A percentile compares a stretch with the other conserved stretches of the same genome.
Conservation (phyloP, 805 yeast genomes). For the Sugiyamaella valdiviana region DNA sequence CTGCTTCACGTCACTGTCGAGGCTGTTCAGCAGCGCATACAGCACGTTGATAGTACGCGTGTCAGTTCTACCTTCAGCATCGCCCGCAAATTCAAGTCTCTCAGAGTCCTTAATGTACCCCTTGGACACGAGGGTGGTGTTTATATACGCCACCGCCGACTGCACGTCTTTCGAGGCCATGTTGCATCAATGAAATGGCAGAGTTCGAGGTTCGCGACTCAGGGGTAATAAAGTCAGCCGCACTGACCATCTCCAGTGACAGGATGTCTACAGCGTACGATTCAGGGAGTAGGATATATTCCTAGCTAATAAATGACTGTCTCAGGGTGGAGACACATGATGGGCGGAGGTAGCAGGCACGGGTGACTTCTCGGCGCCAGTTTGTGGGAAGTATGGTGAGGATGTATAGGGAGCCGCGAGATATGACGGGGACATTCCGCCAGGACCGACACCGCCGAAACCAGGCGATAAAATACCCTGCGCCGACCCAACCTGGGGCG, state of each 20-base stretch:
- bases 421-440: background rate
- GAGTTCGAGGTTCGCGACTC: background rate
- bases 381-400: background rate
- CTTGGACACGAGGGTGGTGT: conserved; percentile 20
- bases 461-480: too few relatives aligned
- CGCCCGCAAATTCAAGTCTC: conserved; percentile 13
- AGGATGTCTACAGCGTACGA: background rate
- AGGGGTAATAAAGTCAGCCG: background rate
- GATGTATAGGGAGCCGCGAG: background rate
- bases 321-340: background rate
- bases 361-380: background rate
- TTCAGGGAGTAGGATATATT: background rate
- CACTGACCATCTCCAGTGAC: background rate
- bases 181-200: background rate
- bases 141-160: conserved; percentile 21
- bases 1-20: conserved; percentile 15
- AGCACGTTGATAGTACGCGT: conserved; percentile 22
- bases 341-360: background rate
- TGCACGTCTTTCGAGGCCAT: conserved; percentile 9
- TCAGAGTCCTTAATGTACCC: conserved; percentile 22
- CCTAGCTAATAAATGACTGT: background rate
- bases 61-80: conserved; percentile 10
- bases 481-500: background rate
- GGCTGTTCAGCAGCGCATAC: conserved; percentile 21
- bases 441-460: background rate